Evolutionary conservation across 371 early-diverging fungal species (phyloP), one percentile per base, ranked within the genome.

Genomic region (Circinella minor): DNA sequence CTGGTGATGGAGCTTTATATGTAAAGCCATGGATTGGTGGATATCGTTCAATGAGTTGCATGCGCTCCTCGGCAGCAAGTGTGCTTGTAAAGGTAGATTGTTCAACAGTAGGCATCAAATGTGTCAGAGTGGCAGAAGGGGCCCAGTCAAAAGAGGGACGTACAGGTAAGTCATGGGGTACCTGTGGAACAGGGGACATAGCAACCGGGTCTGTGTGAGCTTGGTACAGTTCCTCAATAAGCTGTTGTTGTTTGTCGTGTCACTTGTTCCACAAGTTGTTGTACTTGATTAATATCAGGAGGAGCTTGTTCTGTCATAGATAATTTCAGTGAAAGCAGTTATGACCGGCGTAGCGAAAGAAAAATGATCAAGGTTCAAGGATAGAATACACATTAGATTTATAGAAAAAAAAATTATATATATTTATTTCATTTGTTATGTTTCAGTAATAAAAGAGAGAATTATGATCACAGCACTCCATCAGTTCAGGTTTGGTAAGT

Each of bases 131-230:
- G 4, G 17, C 36, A 46, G 6, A 2, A 13, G 65, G 70, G 37
- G 48, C 59, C 65, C 70, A 70, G 2, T 70, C 70, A 49, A 55
- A 65, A 18, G 48, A 51, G 3, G 65, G 70, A 13, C 70, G 49
- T 4, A 65, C 61, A 36, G 65, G 65, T 3, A 70, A 51, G 27
- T 65, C 70, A 49, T 70, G 70, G 1, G 48, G 55, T 8, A 18
- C 9, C 18, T 3, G 11, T 3, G 36, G 4, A 46, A 4, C 17
- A 15, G 36, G 36, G 6, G 39, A 9, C 57, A 34, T 4, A 38
- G 62, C 4, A 36, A 5, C 10, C 9, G n/a, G 4, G 49, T 36
- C 64, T 9, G 49, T 7, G 14, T 36, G 64, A 5, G 34, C 9
- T 4, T 14, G 49, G 6, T 5, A 27, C 17, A 64, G 49, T 17